Evolutionary conservation across 345 rosid species (phyloP).

Genomic region (Salix arbutifolia): DNA sequence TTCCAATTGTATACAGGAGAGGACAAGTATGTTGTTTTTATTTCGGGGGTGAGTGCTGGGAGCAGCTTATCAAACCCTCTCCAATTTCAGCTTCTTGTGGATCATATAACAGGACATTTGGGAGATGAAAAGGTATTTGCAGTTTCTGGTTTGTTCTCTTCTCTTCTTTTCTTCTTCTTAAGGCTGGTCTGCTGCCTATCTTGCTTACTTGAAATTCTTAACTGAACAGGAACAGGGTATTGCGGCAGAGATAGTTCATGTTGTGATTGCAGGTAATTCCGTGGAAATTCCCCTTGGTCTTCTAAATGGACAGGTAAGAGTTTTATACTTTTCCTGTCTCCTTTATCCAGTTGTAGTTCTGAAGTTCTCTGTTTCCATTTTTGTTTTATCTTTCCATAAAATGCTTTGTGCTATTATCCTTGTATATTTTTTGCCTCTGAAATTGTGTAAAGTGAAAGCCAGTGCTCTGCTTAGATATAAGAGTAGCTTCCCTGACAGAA

Average conservation of each 20-base stretch:
- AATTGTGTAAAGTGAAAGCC: neutral
- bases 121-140: slow-evolving; percentile 75
- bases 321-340: neutral
- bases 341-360: neutral
- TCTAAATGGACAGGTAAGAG: slow-evolving; percentile 66
- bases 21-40: slow-evolving; percentile 73
- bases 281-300: slow-evolving; percentile 71
- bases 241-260: slow-evolving; percentile 82
- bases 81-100: slow-evolving; percentile 88
- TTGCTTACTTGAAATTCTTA: slow-evolving; percentile 15
- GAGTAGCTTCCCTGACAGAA: neutral
- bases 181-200: slow-evolving; percentile 2
- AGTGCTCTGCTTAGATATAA: neutral
- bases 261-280: slow-evolving; percentile 88
- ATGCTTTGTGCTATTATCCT: neutral
- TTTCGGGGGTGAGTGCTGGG: slow-evolving; percentile 81
- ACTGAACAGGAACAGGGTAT: slow-evolving; percentile 61
- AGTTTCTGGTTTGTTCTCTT: slow-evolving; percentile 10
- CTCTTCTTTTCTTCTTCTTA: slow-evolving; percentile 5
- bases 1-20: slow-evolving; percentile 50
- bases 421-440: neutral
- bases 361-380: neutral
- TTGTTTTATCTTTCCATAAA: neutral
- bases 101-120: slow-evolving; percentile 88
- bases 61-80: slow-evolving; percentile 70